phyloP scores from a whole-genome alignment of 306 rosid genomes.

The Abrus pulchellus region DNA sequence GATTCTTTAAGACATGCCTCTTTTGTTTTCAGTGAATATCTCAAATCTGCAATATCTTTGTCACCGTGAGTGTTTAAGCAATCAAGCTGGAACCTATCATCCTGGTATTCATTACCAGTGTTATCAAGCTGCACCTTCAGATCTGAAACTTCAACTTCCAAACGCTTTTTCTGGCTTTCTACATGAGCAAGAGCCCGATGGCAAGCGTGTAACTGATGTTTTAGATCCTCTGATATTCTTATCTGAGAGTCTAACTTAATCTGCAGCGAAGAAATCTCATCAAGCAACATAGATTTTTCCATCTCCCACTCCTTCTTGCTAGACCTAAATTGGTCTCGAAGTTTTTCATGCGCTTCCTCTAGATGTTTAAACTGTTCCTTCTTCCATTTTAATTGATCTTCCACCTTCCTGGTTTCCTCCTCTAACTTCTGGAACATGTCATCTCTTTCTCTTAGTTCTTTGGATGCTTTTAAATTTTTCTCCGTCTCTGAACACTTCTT shows the following conservation, averaged over 20 bases:
- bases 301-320: conserved; percentile 71
- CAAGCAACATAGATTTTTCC: conserved; percentile 69
- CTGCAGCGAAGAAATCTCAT: conserved; percentile 72
- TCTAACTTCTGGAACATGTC: conserved; percentile 55
- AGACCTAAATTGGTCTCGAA: conserved; percentile 55
- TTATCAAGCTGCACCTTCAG: conserved; percentile 52
- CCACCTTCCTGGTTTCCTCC: conserved; percentile 63
- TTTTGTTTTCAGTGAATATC: conserved; percentile 64
- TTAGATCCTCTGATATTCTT: conserved; percentile 68
- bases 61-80: conserved; percentile 60
- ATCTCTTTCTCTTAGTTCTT: conserved; percentile 66
- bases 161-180: conserved; percentile 71
- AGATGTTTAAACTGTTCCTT: conserved; percentile 81
- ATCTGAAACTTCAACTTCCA: conserved; percentile 76
- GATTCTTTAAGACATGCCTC: conserved; percentile 69
- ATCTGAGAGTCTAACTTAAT: conserved; percentile 69
- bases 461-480: conserved; percentile 50
- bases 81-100: conserved; percentile 57
- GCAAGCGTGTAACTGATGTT: conserved; percentile 58
- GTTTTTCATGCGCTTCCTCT: conserved; percentile 75
- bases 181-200: conserved; percentile 80
- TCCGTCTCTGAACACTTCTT: conserved; percentile 59
- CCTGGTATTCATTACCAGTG: conserved; percentile 55
- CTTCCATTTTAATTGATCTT: conserved; percentile 87
- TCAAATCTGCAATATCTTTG: conserved; percentile 69